Evolutionary conservation across 1,139 yeast genomes (phyloP), one percentile per base, ranked within the genome.

Genomic region (Hyphopichia fennica): DNA sequence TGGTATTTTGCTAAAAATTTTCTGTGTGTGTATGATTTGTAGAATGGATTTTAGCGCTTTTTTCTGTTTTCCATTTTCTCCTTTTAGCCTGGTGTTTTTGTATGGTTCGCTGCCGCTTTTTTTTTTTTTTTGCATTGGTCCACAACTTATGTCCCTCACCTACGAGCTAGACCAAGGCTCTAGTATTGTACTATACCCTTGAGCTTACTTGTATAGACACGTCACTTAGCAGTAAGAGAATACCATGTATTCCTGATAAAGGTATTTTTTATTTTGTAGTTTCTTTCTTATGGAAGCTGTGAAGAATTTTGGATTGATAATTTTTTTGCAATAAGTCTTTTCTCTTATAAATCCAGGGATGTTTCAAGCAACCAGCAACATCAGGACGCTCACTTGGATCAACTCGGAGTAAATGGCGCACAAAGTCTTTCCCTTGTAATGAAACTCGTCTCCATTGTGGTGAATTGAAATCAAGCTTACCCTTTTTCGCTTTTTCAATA

Each of bases 331-430:
- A 45, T 9, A 49, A 46, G n/a, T 28, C 35, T 18, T 37, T 34
- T 37, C 54, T 53, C 18, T 35, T 34, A 18, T 33, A 60, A 15
- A 82, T 65, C 85, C 87, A 81, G 0, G 52, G 50, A 51, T 79
- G 82, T 8, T 45, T 37, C 31, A 58, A 51, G 35, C 61, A 52
- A 6, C 65, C 67, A 0, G 48, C 44, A 17, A 73, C 65, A 29
- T 45, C 39, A 43, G 63, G 54, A 37, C 87, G 56, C 14, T 59
- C 48, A 0, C 39, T 43, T 1, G 72, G 71, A 46, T 77, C 62
- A 2, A 69, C 67, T 28, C 60, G 50, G 6, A 82, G 51, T 19
- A 81, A 59, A 2, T 54, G 48, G 16, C 52, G 48, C 2, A 81
- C 72, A 49, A 81, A 78, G 16, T 61, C 59, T 49, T 72, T 73